Base-by-base conservation (phyloP, 768 basidiomycete species). In the Auricularia heimuer region DNA sequence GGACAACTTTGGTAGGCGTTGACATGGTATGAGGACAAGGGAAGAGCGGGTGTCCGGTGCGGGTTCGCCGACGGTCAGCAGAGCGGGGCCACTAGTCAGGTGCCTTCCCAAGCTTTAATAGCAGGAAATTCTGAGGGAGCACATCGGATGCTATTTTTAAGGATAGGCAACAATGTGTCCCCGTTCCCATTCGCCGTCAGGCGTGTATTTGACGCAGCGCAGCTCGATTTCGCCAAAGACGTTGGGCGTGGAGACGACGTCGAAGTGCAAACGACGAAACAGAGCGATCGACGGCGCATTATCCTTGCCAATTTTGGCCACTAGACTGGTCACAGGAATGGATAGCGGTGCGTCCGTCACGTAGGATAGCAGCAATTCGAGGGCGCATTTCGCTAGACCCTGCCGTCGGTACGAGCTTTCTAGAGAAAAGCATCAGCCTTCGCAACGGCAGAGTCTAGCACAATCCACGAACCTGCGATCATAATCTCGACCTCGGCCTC, bases 401-500 rank as follows among this genome's bases (percentile, higher is more conserved):
- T 81, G 81, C 4, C 92, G 81, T 8, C 92, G 82, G 73, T 85
- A 91, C 0, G 75, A 75, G 33, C 79, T 77, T 67, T 92, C 91
- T 92, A 73, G 63, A 3, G 18, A 12, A 33, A 34, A 47, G 16
- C 7, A 2, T n/a, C n/a, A 29, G 33, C 14, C 3, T 16, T 14
- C 39, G 39, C 39, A 7, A 8, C 34, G 61, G 42, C 18, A 1
- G 14, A 45, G 45, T 11, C 62, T 1, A 67, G 62, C 14, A 44
- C 47, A 37, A 62, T 0, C 0, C 29, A 68, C 77, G 64, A 67
- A 87, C 91, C 89, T 70, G 94, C 93, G 66, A 96, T 89, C 94
- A 96, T 98, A 66, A 96, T 86, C 73, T 96, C 93, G 34, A 86
- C 83, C 71, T 98, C 95, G 2, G 85, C 90, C 67, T 93, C 87